A percentile compares a stretch with the other conserved stretches of the same genome.
phyloP scores from a whole-genome alignment of 1,284 basidiomycete species.

The Anthracocystis walkeri region DNA sequence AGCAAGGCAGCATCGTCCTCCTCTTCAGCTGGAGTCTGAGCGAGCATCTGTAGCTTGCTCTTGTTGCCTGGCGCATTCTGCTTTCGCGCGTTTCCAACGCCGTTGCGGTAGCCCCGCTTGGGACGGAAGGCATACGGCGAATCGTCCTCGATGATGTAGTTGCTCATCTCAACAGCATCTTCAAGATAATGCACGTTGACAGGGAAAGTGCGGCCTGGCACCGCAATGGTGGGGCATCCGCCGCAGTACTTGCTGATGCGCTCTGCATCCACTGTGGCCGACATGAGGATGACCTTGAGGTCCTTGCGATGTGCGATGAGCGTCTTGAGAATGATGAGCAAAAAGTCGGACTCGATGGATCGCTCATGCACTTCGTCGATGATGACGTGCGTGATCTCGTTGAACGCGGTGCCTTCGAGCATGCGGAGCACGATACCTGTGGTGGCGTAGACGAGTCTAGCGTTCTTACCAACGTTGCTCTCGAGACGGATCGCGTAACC shows the following conservation, averaged over 20 bases:
- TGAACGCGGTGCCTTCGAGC: conserved; percentile 90
- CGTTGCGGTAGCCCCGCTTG: conserved; percentile 47
- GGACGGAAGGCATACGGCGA: conserved; percentile 80
- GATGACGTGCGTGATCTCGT: conserved; percentile 92
- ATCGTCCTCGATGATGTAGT: conserved; percentile 81
- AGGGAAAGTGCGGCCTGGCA: conserved; percentile 97
- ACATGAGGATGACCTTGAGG: conserved; percentile 95
- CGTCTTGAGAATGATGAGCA: conserved; percentile 94
- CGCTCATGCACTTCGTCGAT: conserved; percentile 93
- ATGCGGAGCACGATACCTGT: conserved; percentile 97
- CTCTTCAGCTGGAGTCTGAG: conserved; percentile 73
- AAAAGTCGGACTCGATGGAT: conserved; percentile 96
- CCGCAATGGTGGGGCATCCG: conserved; percentile 80
- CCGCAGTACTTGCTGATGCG: conserved; percentile 95
- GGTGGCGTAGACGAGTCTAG: conserved; percentile 74
- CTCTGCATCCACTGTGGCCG: conserved; percentile 91
- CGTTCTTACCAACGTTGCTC: conserved; percentile 74
- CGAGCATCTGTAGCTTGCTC: conserved; percentile 76
- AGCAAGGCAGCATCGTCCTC: conserved; percentile 81
- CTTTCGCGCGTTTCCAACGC: conserved; percentile 38
- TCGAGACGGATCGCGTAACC: conserved; percentile 96
- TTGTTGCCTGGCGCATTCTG: conserved; percentile 67
- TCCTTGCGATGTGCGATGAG: conserved; percentile 82
- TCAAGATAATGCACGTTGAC: conserved; percentile 90
- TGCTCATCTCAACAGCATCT: conserved; percentile 87